Conservation (phyloP, 1,284 basidiomycete species). For the Phellopilus nigrolimitatus region DNA sequence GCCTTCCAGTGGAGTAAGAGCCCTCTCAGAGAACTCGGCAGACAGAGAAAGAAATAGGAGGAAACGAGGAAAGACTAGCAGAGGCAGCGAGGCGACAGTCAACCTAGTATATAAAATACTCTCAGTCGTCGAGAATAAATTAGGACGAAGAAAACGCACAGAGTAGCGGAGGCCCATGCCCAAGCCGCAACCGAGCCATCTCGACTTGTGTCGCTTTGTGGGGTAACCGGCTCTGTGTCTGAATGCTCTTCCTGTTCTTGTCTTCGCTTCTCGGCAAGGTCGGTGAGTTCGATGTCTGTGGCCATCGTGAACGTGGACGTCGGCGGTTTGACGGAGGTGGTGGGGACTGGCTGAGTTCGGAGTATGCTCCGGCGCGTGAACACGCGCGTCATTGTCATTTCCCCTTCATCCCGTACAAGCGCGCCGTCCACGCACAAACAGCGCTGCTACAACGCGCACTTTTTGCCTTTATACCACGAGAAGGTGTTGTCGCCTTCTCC, state of each 20-base stretch:
- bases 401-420: not conserved
- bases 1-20: slow-evolving; percentile 26
- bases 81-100: slow-evolving; percentile 13
- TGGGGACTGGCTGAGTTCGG: not conserved
- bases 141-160: slow-evolving; percentile 9
- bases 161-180: slow-evolving; percentile 16
- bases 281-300: slow-evolving; percentile 19
- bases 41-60: slow-evolving; percentile 22
- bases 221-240: not conserved
- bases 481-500: not conserved
- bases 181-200: slow-evolving; percentile 16
- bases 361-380: not conserved
- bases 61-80: slow-evolving; percentile 23
- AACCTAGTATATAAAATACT: slow-evolving; percentile 10
- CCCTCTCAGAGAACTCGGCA: slow-evolving; percentile 17
- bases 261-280: slow-evolving; percentile 14
- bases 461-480: not conserved
- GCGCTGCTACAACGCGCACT: not conserved
- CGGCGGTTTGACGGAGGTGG: not conserved
- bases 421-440: slow-evolving; percentile 3
- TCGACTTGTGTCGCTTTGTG: not conserved
- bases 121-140: not conserved
- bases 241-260: not conserved
- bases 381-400: not conserved
- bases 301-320: slow-evolving; percentile 10